These are phyloP conservation scores for Aureobasidium mangrovei DNA, from an alignment of 2,329 filamentous ascomycete species.

Conservation along the genomic window DNA sequence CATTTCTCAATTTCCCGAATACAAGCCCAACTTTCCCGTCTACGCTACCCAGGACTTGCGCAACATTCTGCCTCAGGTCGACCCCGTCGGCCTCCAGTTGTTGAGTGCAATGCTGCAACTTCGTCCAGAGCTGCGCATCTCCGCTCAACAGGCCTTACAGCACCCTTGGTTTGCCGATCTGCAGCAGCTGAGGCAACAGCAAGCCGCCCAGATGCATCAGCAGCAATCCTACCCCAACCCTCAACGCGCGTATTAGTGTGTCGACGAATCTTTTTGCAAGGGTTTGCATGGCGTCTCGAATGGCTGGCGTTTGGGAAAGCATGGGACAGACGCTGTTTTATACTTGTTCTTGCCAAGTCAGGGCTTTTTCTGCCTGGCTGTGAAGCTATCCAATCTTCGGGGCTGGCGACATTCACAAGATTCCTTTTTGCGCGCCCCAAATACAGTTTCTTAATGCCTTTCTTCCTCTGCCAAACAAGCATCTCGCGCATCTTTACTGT, in stretches of 20 bases:
- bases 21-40: constrained; percentile 90
- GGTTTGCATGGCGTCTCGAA: background rate
- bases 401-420: no score
- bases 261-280: background rate
- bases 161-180: constrained; percentile 90
- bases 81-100: constrained; percentile 76
- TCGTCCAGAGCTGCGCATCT: constrained; percentile 82
- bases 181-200: constrained; percentile 35
- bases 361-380: background rate
- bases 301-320: background rate
- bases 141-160: constrained; percentile 73
- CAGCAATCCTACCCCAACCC: constrained; percentile 15
- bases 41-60: constrained; percentile 87
- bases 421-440: no score
- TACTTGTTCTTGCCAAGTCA: background rate
- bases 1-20: constrained; percentile 92
- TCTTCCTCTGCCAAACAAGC: no score
- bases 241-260: constrained; percentile 16
- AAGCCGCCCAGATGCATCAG: constrained; percentile 14
- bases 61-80: constrained; percentile 81
- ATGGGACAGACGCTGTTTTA: background rate
- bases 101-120: constrained; percentile 87
- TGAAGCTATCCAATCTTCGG: no score
- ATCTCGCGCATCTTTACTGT: no score
- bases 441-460: no score